Evolutionary conservation across 345 rosid genomes (phyloP).

Genomic region (Acer campestre): DNA sequence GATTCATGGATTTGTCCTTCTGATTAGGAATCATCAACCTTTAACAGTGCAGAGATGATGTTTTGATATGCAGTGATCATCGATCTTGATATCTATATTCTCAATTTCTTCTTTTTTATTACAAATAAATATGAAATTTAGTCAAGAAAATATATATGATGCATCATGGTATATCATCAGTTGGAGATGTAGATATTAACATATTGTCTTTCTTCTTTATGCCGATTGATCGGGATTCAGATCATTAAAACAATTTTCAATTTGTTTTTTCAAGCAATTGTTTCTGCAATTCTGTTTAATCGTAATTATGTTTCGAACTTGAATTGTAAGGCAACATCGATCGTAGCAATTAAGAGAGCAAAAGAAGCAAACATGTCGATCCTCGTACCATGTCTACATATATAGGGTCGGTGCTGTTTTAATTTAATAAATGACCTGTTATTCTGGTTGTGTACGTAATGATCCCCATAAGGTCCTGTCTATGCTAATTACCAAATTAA

Average conservation of each 20-base stretch:
- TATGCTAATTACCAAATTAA: not conserved
- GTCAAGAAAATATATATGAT: not conserved
- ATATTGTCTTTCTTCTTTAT: slow-evolving; percentile 6
- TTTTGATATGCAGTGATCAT: slow-evolving; percentile 1
- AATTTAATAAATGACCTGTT: slow-evolving; percentile 13
- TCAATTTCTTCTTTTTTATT: not conserved
- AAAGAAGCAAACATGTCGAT: slow-evolving; percentile 9
- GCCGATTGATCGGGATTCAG: not conserved
- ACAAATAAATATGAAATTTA: slow-evolving; percentile 25
- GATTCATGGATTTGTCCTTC: slow-evolving; percentile 82
- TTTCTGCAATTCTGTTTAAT: not conserved
- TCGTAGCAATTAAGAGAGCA: not conserved
- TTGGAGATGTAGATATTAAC: not conserved
- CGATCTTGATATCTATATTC: not conserved
- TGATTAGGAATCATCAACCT: slow-evolving; percentile 28
- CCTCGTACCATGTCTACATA: slow-evolving; percentile 33
- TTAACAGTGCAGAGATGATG: not conserved
- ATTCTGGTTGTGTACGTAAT: not conserved
- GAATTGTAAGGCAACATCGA: no score
- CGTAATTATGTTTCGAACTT: not conserved
- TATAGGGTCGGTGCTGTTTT: slow-evolving; percentile 26
- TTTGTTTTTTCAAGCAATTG: not conserved
- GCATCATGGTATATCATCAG: not conserved
- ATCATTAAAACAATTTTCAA: not conserved
- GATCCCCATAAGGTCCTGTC: slow-evolving; percentile 9